phyloP scores from a whole-genome alignment of 108 stramenopile species.

The Mediolabrus comicus region DNA sequence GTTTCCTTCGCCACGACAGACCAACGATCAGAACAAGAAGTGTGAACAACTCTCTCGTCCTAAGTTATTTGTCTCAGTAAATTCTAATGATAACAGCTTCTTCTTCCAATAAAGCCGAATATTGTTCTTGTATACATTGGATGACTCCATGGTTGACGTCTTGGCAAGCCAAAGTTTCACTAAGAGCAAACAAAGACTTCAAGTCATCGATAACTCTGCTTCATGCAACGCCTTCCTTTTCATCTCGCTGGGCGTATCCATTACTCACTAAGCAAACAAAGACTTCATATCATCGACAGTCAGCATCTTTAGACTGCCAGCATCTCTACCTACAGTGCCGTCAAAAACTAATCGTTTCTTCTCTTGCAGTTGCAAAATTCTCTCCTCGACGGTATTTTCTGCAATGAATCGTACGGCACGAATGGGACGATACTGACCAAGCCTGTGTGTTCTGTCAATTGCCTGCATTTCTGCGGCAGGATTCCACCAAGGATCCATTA shows the following conservation, averaged over 20 bases:
- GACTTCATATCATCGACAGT: conserved; percentile 88
- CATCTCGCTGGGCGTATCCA: not conserved
- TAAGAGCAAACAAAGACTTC: no score
- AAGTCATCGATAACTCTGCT: no score
- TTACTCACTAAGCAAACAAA: conserved; percentile 60
- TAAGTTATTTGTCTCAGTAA: no score
- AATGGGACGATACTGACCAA: conserved; percentile 95
- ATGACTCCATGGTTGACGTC: no score
- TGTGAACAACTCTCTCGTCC: no score
- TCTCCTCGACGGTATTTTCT: conserved; percentile 96
- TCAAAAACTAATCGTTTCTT: conserved; percentile 97
- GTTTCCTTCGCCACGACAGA: no score
- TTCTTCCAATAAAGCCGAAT: no score
- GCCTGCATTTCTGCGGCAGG: conserved; percentile 96
- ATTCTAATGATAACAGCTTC: no score
- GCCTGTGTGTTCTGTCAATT: conserved; percentile 96
- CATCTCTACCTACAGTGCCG: conserved; percentile 92
- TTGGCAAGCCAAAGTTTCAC: no score
- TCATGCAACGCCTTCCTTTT: no score
- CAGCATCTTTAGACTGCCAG: conserved; percentile 81
- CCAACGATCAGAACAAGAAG: no score
- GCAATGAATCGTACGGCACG: conserved; percentile 94
- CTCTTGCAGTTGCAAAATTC: conserved; percentile 96
- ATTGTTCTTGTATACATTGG: no score
- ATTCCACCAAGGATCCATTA: conserved; percentile 94